These are phyloP conservation scores for Russula compacta DNA, from an alignment of 768 basidiomycete genomes.

Conservation along the genomic window DNA sequence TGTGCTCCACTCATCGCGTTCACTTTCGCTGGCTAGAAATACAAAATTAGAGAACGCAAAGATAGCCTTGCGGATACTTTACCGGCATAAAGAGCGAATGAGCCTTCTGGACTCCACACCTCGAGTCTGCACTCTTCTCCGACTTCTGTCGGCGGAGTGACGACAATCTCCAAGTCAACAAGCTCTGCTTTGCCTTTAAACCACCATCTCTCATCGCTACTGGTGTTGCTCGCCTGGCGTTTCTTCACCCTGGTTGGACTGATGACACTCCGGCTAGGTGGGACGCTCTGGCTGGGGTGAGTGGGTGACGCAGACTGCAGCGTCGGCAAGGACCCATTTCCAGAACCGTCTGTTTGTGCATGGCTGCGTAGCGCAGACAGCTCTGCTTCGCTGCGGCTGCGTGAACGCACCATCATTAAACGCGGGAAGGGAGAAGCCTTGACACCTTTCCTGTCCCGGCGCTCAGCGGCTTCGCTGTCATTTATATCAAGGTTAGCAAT, in stretches of 20 bases:
- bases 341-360: constrained; percentile 4
- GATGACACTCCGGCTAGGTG: constrained; percentile 19
- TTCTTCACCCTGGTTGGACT: constrained; percentile 25
- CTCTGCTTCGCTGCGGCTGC: constrained; percentile 58
- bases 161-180: constrained; percentile 69
- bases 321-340: neutral
- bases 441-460: constrained; percentile 20
- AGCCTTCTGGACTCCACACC: constrained; percentile 65
- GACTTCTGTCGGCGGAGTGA: constrained; percentile 36
- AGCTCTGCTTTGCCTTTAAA: constrained; percentile 63
- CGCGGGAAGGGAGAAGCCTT: constrained; percentile 12
- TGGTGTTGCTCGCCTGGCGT: constrained; percentile 28
- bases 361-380: constrained; percentile 26
- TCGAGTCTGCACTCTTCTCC: constrained; percentile 57
- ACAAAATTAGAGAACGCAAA: neutral
- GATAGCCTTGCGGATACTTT: constrained; percentile 15
- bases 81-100: constrained; percentile 70
- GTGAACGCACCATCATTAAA: constrained; percentile 34
- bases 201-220: constrained; percentile 55
- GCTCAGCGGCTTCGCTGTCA: constrained; percentile 19
- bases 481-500: constrained; percentile 40
- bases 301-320: constrained; percentile 2
- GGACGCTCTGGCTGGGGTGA: neutral
- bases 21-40: constrained; percentile 40
- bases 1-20: constrained; percentile 56